A percentile compares a stretch with the other conserved stretches of the same genome.
Evolutionary conservation across 1,284 basidiomycete species (phyloP).

Genomic region (Stereum hirsutum): DNA sequence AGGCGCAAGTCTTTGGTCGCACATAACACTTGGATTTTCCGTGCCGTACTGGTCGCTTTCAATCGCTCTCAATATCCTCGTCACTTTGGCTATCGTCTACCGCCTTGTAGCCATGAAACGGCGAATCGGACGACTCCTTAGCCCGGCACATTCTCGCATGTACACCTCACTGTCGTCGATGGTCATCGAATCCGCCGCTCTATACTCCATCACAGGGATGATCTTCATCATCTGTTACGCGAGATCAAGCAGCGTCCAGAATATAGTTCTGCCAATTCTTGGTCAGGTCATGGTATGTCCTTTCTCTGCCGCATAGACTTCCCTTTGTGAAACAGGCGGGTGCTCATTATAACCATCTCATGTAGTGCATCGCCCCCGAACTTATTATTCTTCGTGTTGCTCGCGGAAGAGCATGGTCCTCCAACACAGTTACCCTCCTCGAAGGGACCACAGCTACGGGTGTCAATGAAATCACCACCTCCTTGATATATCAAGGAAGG

Average conservation of each 20-base stretch:
- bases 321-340: not conserved
- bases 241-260: conserved; percentile 2
- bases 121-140: not conserved
- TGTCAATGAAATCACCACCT: no score
- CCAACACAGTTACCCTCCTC: not conserved
- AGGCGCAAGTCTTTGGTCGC: not conserved
- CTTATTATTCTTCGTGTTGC: not conserved
- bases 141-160: not conserved
- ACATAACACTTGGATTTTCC: conserved; percentile 6
- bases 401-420: not conserved
- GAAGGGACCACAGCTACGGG: no score
- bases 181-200: conserved; percentile 15
- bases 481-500: no score
- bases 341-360: not conserved
- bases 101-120: conserved; percentile 8
- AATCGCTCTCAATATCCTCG: conserved; percentile 14
- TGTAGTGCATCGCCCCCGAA: not conserved
- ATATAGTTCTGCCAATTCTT: not conserved
- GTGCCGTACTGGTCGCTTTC: conserved; percentile 16
- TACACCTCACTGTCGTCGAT: conserved; percentile 14
- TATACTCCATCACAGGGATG: conserved; percentile 11
- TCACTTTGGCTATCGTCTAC: conserved; percentile 14
- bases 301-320: no score
- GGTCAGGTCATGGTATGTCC: not conserved
- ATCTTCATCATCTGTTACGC: conserved; percentile 9